These are phyloP conservation scores for Talaromyces proteolyticus DNA, from an alignment of 495 filamentous ascomycete species.

Conservation along the genomic window DNA sequence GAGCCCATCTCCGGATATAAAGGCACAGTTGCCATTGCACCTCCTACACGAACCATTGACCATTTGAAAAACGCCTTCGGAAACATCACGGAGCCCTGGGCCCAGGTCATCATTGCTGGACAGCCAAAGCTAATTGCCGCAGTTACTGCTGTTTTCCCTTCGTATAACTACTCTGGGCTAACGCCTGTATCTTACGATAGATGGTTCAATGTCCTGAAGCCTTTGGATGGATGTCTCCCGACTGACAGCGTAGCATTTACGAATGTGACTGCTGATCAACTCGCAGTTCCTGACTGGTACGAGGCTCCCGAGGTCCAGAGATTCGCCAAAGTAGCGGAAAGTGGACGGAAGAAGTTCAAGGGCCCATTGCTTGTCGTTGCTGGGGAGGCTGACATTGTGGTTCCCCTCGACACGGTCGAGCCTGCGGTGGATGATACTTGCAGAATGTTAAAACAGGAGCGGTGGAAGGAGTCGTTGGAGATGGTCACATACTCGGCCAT, in stretches of 20 bases:
- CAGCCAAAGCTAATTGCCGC: constrained; percentile 18
- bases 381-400: constrained; percentile 26
- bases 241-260: constrained; percentile 15
- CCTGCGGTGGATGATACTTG: constrained; percentile 27
- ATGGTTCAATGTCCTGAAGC: constrained; percentile 20
- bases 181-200: constrained; percentile 2
- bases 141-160: constrained; percentile 20
- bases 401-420: constrained; percentile 18
- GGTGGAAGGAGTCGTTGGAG: constrained; percentile 22
- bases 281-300: constrained; percentile 14
- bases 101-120: constrained; percentile 15
- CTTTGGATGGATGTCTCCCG: constrained; percentile 20
- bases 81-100: background rate
- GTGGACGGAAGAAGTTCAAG: constrained; percentile 24
- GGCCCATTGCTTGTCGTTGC: constrained; percentile 40
- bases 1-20: constrained; percentile 28
- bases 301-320: constrained; percentile 15
- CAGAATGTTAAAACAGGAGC: constrained; percentile 4
- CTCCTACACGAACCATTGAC: constrained; percentile 24
- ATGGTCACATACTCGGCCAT: constrained; percentile 22
- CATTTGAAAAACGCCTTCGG: constrained; percentile 9
- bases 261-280: constrained; percentile 12
- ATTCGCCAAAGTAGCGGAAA: constrained; percentile 18
- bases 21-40: constrained; percentile 31
- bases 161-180: constrained; percentile 10